Evolutionary conservation across 129 eudicot species (phyloP).

Genomic region (Lactuca sativa): DNA sequence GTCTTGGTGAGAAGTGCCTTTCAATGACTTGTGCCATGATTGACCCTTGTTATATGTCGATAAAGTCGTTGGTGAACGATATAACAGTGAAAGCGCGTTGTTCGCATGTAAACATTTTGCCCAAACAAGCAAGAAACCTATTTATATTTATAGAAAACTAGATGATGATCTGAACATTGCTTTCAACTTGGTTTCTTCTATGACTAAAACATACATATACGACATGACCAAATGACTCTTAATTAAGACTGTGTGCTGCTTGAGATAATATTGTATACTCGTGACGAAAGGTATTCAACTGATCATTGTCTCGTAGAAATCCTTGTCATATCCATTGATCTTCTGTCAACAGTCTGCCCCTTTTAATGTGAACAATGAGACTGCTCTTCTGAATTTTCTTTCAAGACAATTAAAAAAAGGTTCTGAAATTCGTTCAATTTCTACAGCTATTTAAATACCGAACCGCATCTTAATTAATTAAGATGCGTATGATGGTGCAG

Average conservation of each 20-base stretch:
- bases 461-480: background rate
- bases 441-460: background rate
- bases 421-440: slow-evolving; percentile 1
- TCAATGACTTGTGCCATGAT: slow-evolving; percentile 28
- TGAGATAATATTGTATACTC: slow-evolving; percentile 18
- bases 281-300: slow-evolving; percentile 22
- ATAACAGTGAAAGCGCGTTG: slow-evolving; percentile 13
- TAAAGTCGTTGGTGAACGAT: slow-evolving; percentile 39
- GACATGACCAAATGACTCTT: slow-evolving; percentile 9
- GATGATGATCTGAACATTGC: slow-evolving; percentile 18
- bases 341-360: slow-evolving; percentile 25
- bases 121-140: slow-evolving; percentile 30
- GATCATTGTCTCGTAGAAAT: slow-evolving; percentile 15
- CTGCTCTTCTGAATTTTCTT: slow-evolving; percentile 19
- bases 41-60: slow-evolving; percentile 21
- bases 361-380: slow-evolving; percentile 36
- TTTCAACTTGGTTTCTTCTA: slow-evolving; percentile 31
- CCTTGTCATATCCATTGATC: slow-evolving; percentile 10
- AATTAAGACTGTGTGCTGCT: background rate
- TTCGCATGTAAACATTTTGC: slow-evolving; percentile 22
- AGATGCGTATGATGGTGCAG: background rate
- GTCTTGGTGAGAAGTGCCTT: slow-evolving; percentile 29
- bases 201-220: slow-evolving; percentile 24
- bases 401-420: slow-evolving; percentile 2
- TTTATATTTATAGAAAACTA: slow-evolving; percentile 13